A percentile compares a stretch with the other conserved stretches of the same genome.
Conservation (phyloP, 2,329 filamentous ascomycete species). For the Verticillium nonalfalfae region DNA sequence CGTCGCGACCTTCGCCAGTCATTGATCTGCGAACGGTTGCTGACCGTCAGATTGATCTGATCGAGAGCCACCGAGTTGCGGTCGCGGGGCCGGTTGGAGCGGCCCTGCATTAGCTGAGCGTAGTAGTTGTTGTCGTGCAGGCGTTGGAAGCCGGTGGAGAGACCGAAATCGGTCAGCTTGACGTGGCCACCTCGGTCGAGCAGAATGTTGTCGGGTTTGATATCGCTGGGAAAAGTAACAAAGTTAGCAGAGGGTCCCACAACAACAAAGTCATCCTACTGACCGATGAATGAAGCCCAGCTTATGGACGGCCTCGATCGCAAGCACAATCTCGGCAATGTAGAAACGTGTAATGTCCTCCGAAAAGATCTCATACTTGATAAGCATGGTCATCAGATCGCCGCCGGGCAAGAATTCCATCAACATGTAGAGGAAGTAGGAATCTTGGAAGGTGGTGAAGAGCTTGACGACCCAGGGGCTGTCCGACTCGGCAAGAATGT, state of each 20-base stretch:
- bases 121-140: constrained; percentile 98
- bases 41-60: constrained; percentile 96
- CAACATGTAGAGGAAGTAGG: constrained; percentile 94
- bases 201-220: constrained; percentile 98
- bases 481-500: constrained; percentile 97
- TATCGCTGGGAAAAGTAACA: constrained; percentile 58
- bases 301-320: constrained; percentile 98
- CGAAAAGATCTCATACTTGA: constrained; percentile 99
- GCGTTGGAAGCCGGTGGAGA: constrained; percentile 96
- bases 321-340: constrained; percentile 95
- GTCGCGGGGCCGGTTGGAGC: constrained; percentile 67
- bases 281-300: constrained; percentile 97
- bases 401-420: constrained; percentile 99
- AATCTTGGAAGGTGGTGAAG: constrained; percentile 95
- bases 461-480: constrained; percentile 99
- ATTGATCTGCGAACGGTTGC: constrained; percentile 96
- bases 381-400: constrained; percentile 99
- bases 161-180: constrained; percentile 95
- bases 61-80: constrained; percentile 93
- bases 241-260: constrained; percentile 3
- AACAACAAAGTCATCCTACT: constrained; percentile 22
- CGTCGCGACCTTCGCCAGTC: constrained; percentile 96
- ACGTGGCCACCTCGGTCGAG: constrained; percentile 94
- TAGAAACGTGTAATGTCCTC: constrained; percentile 99
- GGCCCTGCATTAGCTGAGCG: constrained; percentile 84